A percentile compares a stretch with the other conserved stretches of the same genome.
phyloP scores from a whole-genome alignment of 805 yeast species.

The Metschnikowia peoriensis region DNA sequence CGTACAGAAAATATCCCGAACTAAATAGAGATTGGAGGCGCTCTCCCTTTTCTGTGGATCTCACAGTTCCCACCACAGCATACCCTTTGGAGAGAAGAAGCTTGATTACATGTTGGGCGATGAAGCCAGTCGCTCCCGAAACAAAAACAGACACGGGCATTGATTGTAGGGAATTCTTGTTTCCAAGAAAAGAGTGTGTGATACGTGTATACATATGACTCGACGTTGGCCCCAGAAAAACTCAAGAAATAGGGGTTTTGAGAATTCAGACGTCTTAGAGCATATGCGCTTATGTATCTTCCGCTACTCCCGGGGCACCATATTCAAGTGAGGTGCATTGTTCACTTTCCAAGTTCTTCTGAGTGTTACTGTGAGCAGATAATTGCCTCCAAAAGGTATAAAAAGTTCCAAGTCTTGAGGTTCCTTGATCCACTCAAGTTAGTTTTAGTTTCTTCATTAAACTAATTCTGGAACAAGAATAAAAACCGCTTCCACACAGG shows the following conservation, averaged over 20 bases:
- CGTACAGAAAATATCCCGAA: slow-evolving; percentile 37
- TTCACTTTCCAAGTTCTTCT: too few species aligned
- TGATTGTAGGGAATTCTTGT: not conserved
- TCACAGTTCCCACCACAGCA: slow-evolving; percentile 25
- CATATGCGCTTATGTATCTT: not conserved
- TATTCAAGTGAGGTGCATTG: too few species aligned
- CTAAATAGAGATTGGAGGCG: slow-evolving; percentile 23
- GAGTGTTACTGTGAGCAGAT: too few species aligned
- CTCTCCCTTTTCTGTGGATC: slow-evolving; percentile 23
- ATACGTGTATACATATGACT: not conserved
- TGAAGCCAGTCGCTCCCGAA: slow-evolving; percentile 34
- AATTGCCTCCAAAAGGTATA: too few species aligned
- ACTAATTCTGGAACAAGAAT: too few species aligned
- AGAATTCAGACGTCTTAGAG: not conserved
- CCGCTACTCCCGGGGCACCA: not conserved
- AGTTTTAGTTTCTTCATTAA: too few species aligned
- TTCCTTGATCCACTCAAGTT: too few species aligned
- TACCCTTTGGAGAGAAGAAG: slow-evolving; percentile 22
- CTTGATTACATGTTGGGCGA: slow-evolving; percentile 27
- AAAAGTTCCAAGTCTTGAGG: too few species aligned
- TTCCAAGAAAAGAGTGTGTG: not conserved
- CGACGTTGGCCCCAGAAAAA: not conserved
- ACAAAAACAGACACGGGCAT: slow-evolving; percentile 21
- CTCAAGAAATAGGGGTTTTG: not conserved
- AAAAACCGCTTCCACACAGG: too few species aligned